phyloP scores from a whole-genome alignment of 345 rosid genomes.

The Erucastrum elatum region DNA sequence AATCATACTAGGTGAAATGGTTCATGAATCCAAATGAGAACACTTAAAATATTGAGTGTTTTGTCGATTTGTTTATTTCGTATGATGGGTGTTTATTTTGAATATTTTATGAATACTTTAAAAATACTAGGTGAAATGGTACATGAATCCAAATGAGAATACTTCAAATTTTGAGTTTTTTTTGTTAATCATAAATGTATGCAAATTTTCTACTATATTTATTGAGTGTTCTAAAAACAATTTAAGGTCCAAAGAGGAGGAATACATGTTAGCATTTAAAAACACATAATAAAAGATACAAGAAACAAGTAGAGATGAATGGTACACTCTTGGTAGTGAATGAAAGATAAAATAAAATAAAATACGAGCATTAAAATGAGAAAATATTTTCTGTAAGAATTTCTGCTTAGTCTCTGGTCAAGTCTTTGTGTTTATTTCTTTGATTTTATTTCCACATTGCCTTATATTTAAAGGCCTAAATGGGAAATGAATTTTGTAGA shows the following conservation, averaged over 20 bases:
- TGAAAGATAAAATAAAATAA: not conserved
- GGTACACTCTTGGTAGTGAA: not conserved
- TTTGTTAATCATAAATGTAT: not conserved
- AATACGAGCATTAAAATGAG: not conserved
- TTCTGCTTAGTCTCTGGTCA: not conserved
- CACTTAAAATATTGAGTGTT: not conserved
- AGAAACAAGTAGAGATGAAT: not conserved
- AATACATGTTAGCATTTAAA: not conserved
- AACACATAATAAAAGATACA: not conserved
- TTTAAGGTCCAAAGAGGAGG: not conserved
- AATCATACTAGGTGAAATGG: not conserved
- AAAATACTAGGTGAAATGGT: not conserved
- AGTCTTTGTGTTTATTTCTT: not conserved
- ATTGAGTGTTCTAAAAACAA: not conserved
- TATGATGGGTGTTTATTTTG: no score
- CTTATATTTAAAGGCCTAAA: not conserved
- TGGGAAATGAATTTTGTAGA: conserved; percentile 1
- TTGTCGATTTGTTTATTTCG: no score
- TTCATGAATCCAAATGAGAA: not conserved
- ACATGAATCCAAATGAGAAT: not conserved
- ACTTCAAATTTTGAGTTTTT: not conserved
- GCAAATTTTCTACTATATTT: not conserved
- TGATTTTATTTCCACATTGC: not conserved
- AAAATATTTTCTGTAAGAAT: not conserved
- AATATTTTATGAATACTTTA: no score